Conservation (phyloP, 1,284 basidiomycete genomes). For the Hypsizygus ulmarius region DNA sequence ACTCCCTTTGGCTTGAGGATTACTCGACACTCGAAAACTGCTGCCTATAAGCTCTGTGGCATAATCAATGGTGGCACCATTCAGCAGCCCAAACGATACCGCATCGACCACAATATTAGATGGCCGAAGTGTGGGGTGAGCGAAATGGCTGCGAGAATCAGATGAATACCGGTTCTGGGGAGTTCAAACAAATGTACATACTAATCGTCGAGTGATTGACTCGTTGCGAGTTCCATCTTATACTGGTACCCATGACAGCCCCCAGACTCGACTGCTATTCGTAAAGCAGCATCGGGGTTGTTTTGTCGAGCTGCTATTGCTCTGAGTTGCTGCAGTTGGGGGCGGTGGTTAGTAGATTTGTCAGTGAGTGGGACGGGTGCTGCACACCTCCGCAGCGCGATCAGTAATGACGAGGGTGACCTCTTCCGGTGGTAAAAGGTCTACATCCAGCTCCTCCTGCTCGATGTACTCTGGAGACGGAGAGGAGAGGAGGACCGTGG, state of each 20-base stretch:
- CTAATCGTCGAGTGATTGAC: constrained; percentile 74
- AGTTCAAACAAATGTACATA: constrained; percentile 37
- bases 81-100: constrained; percentile 74
- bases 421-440: constrained; percentile 44
- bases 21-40: constrained; percentile 75
- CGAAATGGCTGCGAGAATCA: constrained; percentile 48
- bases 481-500: constrained; percentile 41
- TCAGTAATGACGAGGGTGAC: constrained; percentile 59
- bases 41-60: constrained; percentile 91
- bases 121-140: constrained; percentile 64
- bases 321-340: constrained; percentile 57
- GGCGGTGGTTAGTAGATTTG: neutral
- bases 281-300: constrained; percentile 60
- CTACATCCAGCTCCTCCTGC: constrained; percentile 54
- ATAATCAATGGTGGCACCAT: constrained; percentile 84
- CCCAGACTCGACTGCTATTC: constrained; percentile 83
- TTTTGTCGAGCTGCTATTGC: constrained; percentile 57
- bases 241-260: constrained; percentile 95
- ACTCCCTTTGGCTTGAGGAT: constrained; percentile 81
- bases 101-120: constrained; percentile 81
- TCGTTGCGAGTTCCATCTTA: constrained; percentile 74
- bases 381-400: constrained; percentile 64
- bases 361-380: neutral
- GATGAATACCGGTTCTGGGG: constrained; percentile 5
- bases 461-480: constrained; percentile 50